A percentile compares a stretch with the other conserved stretches of the same genome.
phyloP scores from a whole-genome alignment of 345 rosid genomes.

The Balakata baccata region DNA sequence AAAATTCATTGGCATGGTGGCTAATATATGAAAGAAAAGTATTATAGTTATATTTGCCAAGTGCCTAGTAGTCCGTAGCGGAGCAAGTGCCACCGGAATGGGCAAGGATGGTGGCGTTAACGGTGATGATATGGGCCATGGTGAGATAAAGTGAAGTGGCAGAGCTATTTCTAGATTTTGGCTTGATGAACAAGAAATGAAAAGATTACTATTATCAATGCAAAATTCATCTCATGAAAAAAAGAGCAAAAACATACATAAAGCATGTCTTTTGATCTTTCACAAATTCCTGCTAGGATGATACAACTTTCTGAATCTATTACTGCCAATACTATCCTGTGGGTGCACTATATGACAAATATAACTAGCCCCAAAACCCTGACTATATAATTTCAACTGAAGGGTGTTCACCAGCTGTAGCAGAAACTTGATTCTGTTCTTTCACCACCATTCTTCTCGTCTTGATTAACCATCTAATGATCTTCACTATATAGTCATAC shows the following conservation, averaged over 20 bases:
- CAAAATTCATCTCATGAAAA: too few species aligned
- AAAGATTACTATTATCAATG: too few species aligned
- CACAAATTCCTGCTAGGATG: not conserved
- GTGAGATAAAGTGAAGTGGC: slow-evolving; percentile 87
- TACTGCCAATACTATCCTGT: not conserved
- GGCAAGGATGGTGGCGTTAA: slow-evolving; percentile 69
- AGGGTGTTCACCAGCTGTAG: slow-evolving; percentile 31
- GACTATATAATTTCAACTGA: slow-evolving; percentile 30
- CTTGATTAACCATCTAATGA: slow-evolving; percentile 34
- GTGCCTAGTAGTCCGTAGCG: slow-evolving; percentile 41
- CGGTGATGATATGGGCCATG: slow-evolving; percentile 81
- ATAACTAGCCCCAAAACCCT: not conserved
- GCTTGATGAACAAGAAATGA: slow-evolving; percentile 43
- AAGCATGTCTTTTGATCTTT: too few species aligned
- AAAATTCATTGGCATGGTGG: too few species aligned
- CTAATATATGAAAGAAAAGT: too few species aligned
- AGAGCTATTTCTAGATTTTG: slow-evolving; percentile 52
- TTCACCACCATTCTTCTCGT: slow-evolving; percentile 46
- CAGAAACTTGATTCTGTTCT: slow-evolving; percentile 72
- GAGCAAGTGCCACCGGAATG: slow-evolving; percentile 81
- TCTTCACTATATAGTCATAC: slow-evolving; percentile 39
- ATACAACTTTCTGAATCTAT: not conserved
- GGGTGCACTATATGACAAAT: not conserved
- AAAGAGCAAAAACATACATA: too few species aligned
- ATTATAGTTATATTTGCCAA: too few species aligned